Evolutionary conservation across 306 rosid species (phyloP).

Genomic region (Aeschynomene evenia): DNA sequence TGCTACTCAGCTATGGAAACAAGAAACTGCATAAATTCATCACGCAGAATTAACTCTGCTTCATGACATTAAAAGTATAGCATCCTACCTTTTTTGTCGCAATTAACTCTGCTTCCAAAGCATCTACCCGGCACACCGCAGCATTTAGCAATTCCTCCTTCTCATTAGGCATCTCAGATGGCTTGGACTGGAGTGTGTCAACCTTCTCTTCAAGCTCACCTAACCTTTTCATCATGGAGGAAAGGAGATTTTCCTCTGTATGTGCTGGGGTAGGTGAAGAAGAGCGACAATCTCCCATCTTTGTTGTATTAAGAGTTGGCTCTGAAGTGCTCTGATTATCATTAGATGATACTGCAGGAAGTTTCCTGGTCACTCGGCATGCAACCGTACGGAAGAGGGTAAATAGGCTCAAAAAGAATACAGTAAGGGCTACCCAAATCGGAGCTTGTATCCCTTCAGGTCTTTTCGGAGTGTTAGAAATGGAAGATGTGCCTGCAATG

Average conservation of each 20-base stretch:
- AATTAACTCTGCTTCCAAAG: conserved; percentile 92
- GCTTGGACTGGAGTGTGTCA: conserved; percentile 73
- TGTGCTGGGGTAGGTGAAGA: conserved; percentile 45
- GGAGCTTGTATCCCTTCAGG: conserved; percentile 55
- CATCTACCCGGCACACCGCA: conserved; percentile 98
- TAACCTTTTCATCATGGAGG: conserved; percentile 64
- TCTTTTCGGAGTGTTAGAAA: conserved; percentile 33
- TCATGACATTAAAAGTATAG: conserved; percentile 46
- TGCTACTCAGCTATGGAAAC: conserved; percentile 14
- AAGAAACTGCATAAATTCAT: conserved; percentile 9
- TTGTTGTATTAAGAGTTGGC: conserved; percentile 31
- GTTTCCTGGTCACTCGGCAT: conserved; percentile 50
- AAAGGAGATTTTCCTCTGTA: conserved; percentile 49
- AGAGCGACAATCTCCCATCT: conserved; percentile 38
- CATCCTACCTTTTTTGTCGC: conserved; percentile 79
- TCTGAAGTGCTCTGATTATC: conserved; percentile 38
- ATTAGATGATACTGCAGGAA: conserved; percentile 39
- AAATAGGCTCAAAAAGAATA: conserved; percentile 59
- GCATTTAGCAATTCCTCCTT: conserved; percentile 95
- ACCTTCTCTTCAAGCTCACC: conserved; percentile 92
- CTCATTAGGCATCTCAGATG: conserved; percentile 88
- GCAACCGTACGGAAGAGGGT: conserved; percentile 48
- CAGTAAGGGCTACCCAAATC: conserved; percentile 55
- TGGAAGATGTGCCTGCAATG: conserved; percentile 57
- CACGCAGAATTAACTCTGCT: conserved; percentile 77